Evolutionary conservation across 768 basidiomycete species (phyloP), one percentile per base, ranked within the genome.

Genomic region (Hemileccinum rubropunctum): DNA sequence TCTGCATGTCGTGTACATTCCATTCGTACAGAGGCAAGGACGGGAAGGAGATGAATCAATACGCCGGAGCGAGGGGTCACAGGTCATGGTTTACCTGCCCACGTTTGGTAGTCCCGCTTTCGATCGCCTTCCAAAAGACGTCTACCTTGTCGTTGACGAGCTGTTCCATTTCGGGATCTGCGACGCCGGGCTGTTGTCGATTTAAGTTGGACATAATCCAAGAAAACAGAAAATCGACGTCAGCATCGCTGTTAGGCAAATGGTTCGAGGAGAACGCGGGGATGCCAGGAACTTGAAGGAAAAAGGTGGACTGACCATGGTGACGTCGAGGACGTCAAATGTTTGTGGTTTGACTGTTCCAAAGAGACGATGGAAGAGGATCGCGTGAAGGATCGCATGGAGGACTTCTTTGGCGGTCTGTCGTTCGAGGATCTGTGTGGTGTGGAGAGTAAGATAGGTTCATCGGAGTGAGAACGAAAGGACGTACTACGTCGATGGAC

Each of bases 351-450:
- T 88, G 37, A 92, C 78, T 0, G 81, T 83, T 3, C 90, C 91
- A 61, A 92, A 89, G 17, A 91, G 73, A 8, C 90, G 80, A 62
- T 93, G 90, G 62, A 93, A 92, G 14, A 92, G 72, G 42, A 92
- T 85, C 0, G 88, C 75, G 59, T 92, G 91, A n/a, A 93, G 76
- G 45, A 91, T 73, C 3, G 82, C 89, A 47, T 77, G 78, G 6
- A 92, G 77, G 38, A 85, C 86, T 56, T 91, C 89, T 65, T 83
- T 85, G 33, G 81, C 78, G 15, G 79, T 83, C 43, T 76, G 78
- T 21, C 89, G 80, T 66, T 91, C 90, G 43, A 91, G 73, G 39
- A 82, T 74, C 89, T 91, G 58, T 6, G n/a, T 13, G 28, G 14
- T 15, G 17, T 12, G 5, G 21, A 18, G 5, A 23, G 27, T 17